These are phyloP conservation scores for Chaetomidium leptoderma DNA, from an alignment of 495 filamentous ascomycete genomes.

Conservation along the genomic window DNA sequence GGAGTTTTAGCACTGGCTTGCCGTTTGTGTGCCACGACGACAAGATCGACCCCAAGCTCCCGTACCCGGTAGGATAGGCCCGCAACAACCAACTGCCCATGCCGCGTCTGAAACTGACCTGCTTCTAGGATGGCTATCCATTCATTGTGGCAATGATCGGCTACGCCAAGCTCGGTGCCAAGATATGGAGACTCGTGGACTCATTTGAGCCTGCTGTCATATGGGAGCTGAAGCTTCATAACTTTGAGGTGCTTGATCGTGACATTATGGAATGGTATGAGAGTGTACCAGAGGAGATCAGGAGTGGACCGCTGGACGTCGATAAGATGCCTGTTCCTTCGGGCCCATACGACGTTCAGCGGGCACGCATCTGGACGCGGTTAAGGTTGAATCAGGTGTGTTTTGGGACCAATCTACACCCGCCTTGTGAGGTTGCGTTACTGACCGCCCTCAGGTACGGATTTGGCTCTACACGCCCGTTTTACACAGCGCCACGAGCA, in stretches of 20 bases:
- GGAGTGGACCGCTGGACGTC: constrained; percentile 19
- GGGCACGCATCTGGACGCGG: constrained; percentile 55
- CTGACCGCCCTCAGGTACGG: constrained; percentile 47
- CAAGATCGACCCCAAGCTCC: constrained; percentile 74
- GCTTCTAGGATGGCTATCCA: constrained; percentile 61
- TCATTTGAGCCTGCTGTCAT: constrained; percentile 49
- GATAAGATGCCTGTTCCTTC: constrained; percentile 23
- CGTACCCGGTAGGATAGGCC: constrained; percentile 61
- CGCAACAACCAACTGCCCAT: background rate
- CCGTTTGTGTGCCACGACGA: constrained; percentile 78
- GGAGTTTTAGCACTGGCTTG: constrained; percentile 77
- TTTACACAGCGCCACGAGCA: constrained; percentile 70
- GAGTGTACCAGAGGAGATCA: constrained; percentile 39
- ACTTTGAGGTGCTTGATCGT: constrained; percentile 72
- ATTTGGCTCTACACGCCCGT: constrained; percentile 79
- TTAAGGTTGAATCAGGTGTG: constrained; percentile 67
- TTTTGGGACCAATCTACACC: background rate
- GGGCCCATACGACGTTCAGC: constrained; percentile 47
- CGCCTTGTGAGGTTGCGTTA: background rate
- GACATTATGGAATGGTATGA: constrained; percentile 74
- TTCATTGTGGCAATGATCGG: constrained; percentile 75
- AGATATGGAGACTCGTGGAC: constrained; percentile 69
- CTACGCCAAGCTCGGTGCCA: constrained; percentile 70
- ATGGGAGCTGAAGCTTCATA: constrained; percentile 52
- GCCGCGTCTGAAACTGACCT: background rate